Evolutionary conservation across 805 yeast genomes (phyloP).

Genomic region (Millerozyma miso): DNA sequence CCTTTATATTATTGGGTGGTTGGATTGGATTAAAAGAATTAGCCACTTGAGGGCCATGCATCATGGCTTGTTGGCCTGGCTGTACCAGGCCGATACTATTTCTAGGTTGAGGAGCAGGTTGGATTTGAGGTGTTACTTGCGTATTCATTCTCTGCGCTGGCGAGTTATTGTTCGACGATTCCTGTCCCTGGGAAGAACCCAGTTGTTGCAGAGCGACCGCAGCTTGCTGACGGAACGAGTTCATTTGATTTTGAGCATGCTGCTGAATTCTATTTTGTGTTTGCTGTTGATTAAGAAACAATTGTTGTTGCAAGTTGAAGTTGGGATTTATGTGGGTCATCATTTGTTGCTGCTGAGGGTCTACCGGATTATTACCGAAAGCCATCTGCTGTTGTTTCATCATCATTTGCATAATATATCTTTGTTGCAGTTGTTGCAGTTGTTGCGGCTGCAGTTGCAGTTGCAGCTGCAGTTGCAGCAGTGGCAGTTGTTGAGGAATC

Average conservation of each 20-base stretch:
- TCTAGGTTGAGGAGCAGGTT: constrained; percentile 11
- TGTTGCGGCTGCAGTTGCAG: constrained; percentile 9
- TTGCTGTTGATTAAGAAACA: constrained; percentile 20
- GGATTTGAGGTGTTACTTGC: constrained; percentile 14
- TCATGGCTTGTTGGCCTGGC: constrained; percentile 7
- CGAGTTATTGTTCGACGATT: constrained; percentile 16
- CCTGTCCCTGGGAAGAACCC: constrained; percentile 9
- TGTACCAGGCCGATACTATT: constrained; percentile 9
- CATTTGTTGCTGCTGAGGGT: constrained; percentile 15
- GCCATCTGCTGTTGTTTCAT: constrained; percentile 13
- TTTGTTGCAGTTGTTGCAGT: constrained; percentile 11
- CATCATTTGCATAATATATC: constrained; percentile 13
- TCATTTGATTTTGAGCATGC: constrained; percentile 49
- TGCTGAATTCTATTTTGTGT: constrained; percentile 35
- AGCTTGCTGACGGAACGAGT: constrained; percentile 43
- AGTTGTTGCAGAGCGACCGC: constrained; percentile 24
- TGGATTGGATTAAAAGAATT: constrained; percentile 4
- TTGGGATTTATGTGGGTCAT: constrained; percentile 14
- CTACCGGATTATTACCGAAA: constrained; percentile 7
- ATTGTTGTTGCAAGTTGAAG: constrained; percentile 25
- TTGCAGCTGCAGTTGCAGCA: constrained; percentile 20
- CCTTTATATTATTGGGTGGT: constrained; percentile 11
- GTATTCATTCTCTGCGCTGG: constrained; percentile 11
- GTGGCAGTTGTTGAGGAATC: constrained; percentile 10
- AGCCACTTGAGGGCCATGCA: constrained; percentile 8